A percentile compares a stretch with the other conserved stretches of the same genome.
Evolutionary conservation across 2,329 filamentous ascomycete genomes (phyloP).

Genomic region (Sporothrix schenckii): DNA sequence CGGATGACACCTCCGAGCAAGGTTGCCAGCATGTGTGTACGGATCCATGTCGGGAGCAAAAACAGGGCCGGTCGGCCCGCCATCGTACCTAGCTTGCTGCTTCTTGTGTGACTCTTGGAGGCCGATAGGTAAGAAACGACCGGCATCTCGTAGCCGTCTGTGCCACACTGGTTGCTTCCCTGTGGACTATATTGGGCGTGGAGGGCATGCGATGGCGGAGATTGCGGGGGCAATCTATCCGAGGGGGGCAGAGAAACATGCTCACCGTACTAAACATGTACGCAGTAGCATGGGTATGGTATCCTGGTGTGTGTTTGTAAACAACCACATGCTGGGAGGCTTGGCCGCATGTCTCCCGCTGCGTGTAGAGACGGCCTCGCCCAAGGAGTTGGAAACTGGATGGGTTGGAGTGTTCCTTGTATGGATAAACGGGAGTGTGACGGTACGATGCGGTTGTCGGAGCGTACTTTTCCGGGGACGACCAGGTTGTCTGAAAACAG

Average conservation of each 20-base stretch:
- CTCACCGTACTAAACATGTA: neutral
- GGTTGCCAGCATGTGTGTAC: neutral
- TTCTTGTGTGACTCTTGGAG: neutral
- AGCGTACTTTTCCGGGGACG: neutral
- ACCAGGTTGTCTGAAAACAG: neutral
- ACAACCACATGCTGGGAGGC: neutral
- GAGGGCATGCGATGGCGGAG: neutral
- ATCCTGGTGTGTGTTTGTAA: neutral
- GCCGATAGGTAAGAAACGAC: neutral
- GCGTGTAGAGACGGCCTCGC: neutral
- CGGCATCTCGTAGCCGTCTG: neutral
- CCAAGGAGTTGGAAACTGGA: neutral
- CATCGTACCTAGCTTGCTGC: too few relatives aligned
- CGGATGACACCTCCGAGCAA: too few relatives aligned
- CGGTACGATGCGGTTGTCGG: neutral
- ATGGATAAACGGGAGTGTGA: neutral
- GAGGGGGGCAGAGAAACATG: neutral
- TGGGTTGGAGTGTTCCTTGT: neutral
- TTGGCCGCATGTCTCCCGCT: neutral
- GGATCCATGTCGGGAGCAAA: neutral
- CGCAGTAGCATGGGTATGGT: neutral
- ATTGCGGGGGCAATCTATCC: neutral
- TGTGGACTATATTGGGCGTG: neutral
- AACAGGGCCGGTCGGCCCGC: too few relatives aligned
- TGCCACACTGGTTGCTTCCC: neutral